These are phyloP conservation scores for Candida nitratophila DNA, from an alignment of 805 yeast genomes.

Conservation along the genomic window DNA sequence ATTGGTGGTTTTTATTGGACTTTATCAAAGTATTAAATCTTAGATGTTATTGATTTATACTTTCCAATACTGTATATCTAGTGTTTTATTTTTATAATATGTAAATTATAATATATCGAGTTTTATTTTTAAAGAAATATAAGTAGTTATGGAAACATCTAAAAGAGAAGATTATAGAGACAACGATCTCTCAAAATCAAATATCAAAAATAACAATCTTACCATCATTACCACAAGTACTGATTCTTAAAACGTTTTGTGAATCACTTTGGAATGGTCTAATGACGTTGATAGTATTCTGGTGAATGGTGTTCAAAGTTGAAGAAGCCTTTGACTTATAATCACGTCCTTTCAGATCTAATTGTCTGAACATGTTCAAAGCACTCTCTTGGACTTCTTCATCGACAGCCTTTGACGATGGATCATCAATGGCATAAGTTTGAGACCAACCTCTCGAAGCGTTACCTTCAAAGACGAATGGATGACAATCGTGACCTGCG, in stretches of 20 bases:
- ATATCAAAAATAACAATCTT: constrained; percentile 72
- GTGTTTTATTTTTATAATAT: not conserved
- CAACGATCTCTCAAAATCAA: constrained; percentile 57
- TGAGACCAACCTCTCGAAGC: constrained; percentile 55
- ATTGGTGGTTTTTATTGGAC: too few relatives aligned
- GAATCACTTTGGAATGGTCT: constrained; percentile 41
- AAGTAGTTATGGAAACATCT: not conserved
- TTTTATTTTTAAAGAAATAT: not conserved
- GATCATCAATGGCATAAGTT: constrained; percentile 58
- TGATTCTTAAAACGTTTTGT: constrained; percentile 50
- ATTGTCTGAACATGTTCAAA: constrained; percentile 87
- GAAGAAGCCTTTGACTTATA: constrained; percentile 34
- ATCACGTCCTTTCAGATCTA: constrained; percentile 87
- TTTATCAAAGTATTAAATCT: too few relatives aligned
- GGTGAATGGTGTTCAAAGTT: constrained; percentile 72
- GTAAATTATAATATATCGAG: not conserved
- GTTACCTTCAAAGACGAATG: constrained; percentile 73
- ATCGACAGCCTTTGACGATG: constrained; percentile 41
- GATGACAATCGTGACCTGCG: constrained; percentile 91
- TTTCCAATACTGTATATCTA: not conserved
- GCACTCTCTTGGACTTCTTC: constrained; percentile 57
- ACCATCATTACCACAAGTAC: constrained; percentile 87
- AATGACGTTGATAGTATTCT: constrained; percentile 75
- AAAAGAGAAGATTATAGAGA: constrained; percentile 46
- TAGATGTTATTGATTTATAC: too few relatives aligned